Base-by-base conservation (phyloP, 2,329 filamentous ascomycete genomes). In the Claviceps sp. region DNA sequence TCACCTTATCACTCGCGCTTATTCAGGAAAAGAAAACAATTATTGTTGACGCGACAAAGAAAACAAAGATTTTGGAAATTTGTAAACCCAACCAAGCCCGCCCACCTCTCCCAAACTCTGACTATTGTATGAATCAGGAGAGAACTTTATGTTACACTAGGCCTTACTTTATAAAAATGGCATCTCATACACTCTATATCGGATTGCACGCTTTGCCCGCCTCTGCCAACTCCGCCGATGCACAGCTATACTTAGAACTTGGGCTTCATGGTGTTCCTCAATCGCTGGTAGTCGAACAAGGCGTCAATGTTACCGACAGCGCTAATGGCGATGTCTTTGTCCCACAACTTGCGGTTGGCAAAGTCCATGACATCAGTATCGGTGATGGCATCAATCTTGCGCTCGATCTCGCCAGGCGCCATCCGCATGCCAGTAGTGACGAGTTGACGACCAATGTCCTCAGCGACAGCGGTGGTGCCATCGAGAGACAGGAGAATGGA, bases 401-500 rank as follows among this genome's bases (percentile, higher is more conserved):
- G 83, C 82, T 98, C 93, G 59, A 98, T 91, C 78, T 98, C 93
- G 69, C 86, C 85, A 54, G 93, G 88, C 67, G 76, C 83, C 81
- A 94, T 85, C 59, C 91, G 85, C 64, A 90, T 86, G 67, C 93
- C 93, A 53, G 93, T 97, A 65, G 90, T 97, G 75, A 98, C 83
- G 72, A 98, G 89, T 76, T 98, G 93, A 71, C 93, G 88, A 66
- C 93, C 93, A 70, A 98, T 95, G 69, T 98, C 93, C 78, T 98
- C 93, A 55, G 93, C 93, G 51, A 96, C 85, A 62, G 93, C 89
- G 47, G 93, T 97, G 66, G 93, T 97, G 70, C 90, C 94, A 69
- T 98, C 93, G 36, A 98, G 88, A 50, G 89, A 95, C 59, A 98
- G 83, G 56, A 98, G 87, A 65, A 98, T 90, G 51, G 90, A 95